Evolutionary conservation across 345 rosid species (phyloP).

Genomic region (Viola odorata): DNA sequence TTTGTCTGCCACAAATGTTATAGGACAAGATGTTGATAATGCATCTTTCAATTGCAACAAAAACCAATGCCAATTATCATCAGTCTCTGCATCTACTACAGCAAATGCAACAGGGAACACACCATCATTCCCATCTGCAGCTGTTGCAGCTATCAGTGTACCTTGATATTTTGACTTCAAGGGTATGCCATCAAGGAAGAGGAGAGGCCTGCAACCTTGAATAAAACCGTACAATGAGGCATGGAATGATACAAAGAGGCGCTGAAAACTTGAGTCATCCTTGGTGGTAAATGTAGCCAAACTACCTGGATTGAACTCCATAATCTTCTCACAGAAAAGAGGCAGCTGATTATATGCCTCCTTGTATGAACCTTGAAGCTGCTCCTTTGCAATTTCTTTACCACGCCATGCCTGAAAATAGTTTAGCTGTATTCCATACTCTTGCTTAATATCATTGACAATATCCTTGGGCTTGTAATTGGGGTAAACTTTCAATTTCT

Average conservation of each 20-base stretch:
- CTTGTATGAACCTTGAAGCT: slow-evolving; percentile 90
- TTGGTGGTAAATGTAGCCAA: slow-evolving; percentile 71
- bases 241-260: slow-evolving; percentile 80
- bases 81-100: slow-evolving; percentile 72
- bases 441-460: slow-evolving; percentile 74
- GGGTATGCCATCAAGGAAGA: slow-evolving; percentile 76
- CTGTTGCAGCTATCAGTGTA: slow-evolving; percentile 72
- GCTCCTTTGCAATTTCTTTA: slow-evolving; percentile 92
- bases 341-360: slow-evolving; percentile 87
- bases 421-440: slow-evolving; percentile 81
- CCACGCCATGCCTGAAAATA: slow-evolving; percentile 98
- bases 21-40: slow-evolving; percentile 45
- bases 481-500: slow-evolving; percentile 70
- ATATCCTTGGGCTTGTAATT: slow-evolving; percentile 94
- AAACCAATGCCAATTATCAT: slow-evolving; percentile 93
- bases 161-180: slow-evolving; percentile 93
- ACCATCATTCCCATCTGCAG: slow-evolving; percentile 75
- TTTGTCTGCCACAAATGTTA: slow-evolving; percentile 81
- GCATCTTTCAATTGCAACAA: slow-evolving; percentile 67
- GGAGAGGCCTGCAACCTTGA: slow-evolving; percentile 83
- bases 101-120: slow-evolving; percentile 85
- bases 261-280: slow-evolving; percentile 91
- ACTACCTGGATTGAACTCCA: slow-evolving; percentile 86
- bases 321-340: slow-evolving; percentile 66
- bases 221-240: slow-evolving; percentile 72